Conservation (phyloP, 768 basidiomycete species). For the Thelephora ganbajun region DNA sequence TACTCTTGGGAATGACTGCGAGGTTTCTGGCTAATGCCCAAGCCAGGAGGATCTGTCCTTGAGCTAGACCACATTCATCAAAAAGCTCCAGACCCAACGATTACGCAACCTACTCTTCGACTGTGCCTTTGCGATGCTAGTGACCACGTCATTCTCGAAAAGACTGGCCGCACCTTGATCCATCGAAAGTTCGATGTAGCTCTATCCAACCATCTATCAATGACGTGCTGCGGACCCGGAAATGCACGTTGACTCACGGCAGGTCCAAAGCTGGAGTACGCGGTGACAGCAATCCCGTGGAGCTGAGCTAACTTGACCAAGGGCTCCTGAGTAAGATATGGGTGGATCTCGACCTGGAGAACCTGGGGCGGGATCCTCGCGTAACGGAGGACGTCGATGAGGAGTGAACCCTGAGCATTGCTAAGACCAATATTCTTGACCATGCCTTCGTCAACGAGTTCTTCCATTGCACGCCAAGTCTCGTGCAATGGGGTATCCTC, state of each 20-base stretch:
- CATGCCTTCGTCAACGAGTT: conserved; percentile 54
- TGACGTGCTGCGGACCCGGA: neutral
- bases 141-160: conserved; percentile 33
- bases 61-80: conserved; percentile 11
- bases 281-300: conserved; percentile 37
- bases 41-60: conserved; percentile 32
- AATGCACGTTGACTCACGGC: conserved; percentile 3
- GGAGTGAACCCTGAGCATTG: conserved; percentile 58
- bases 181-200: conserved; percentile 54
- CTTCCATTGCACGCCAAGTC: conserved; percentile 79
- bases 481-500: conserved; percentile 61
- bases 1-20: conserved; percentile 37
- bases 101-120: conserved; percentile 32
- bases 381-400: conserved; percentile 69
- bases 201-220: conserved; percentile 8
- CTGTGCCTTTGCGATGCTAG: conserved; percentile 31
- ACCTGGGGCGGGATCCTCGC: conserved; percentile 49
- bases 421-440: conserved; percentile 70
- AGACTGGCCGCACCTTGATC: conserved; percentile 38
- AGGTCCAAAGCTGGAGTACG: conserved; percentile 42
- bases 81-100: neutral
- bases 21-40: conserved; percentile 35
- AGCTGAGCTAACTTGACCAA: conserved; percentile 29
- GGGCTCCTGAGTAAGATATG: conserved; percentile 35
- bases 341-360: conserved; percentile 48